Evolutionary conservation across 2,329 filamentous ascomycete genomes (phyloP), one percentile per base, ranked within the genome.

Genomic region (Epichloe bromicola): DNA sequence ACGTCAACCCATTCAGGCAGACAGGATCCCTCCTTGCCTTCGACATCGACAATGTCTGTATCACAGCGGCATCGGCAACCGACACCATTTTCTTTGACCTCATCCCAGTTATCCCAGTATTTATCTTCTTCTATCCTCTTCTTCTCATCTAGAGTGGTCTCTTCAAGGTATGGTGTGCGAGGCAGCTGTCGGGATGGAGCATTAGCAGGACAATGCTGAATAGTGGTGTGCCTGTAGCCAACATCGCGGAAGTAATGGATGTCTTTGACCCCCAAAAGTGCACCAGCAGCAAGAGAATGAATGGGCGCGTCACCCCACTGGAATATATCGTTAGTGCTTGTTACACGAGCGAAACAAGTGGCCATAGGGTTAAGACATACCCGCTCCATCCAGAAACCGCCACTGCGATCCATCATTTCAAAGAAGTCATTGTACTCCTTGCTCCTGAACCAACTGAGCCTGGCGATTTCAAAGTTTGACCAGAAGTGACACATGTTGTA

Each of bases 401-500:
- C 93, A 65, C 90, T 96, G 56, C 84, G 83, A 66, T 98, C 93
- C 91, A 98, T 96, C 85, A 95, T 94, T 62, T 96, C 76, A 68
- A 98, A 98, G 68, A 98, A 98, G 58, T 96, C 93, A 60, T 95
- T 86, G 66, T 98, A 98, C 64, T 89, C 86, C 70, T 95, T 91
- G 74, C 90, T 96, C 60, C 93, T 82, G 79, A 97, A 97, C 82
- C 89, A 98, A 70, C 88, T 85, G 54, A 98, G 78, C 53, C 83
- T 82, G 14, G 93, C 93, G 70, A 98, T 98, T 69, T 98, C 93
- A 59, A 98, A 98, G 68, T 98, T 98, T 67, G 89, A 95, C 93
- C 93, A 98, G 74, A 96, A 98, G 74, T 98, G 93, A 67, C 93
- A 98, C 93, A 98, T 98, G 72, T 98, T 98, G 76, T 98, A 98